Conservation (phyloP, 257 asterid genomes). For the Solanum bukasovii region DNA sequence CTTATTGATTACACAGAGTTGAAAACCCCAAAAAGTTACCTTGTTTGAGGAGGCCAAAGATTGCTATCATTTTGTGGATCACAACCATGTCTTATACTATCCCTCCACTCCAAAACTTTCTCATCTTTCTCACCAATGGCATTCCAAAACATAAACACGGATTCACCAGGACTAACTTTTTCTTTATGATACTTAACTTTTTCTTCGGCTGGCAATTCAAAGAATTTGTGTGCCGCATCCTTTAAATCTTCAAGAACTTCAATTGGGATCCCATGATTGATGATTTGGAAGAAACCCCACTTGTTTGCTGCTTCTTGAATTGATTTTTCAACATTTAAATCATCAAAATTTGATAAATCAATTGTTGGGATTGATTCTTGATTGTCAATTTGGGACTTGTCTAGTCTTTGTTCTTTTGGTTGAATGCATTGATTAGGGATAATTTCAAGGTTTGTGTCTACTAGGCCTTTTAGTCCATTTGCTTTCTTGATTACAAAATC, state of each 20-base stretch:
- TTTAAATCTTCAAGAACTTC: slow-evolving; percentile 31
- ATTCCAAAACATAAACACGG: slow-evolving; percentile 13
- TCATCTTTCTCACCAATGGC: slow-evolving; percentile 10
- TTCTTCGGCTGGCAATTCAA: slow-evolving; percentile 35
- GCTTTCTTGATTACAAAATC: slow-evolving; percentile 30
- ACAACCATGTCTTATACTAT: slow-evolving; percentile 27
- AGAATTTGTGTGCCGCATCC: slow-evolving; percentile 26
- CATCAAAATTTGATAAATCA: slow-evolving; percentile 32
- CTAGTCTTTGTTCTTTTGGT: slow-evolving; percentile 23
- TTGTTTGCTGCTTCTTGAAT: slow-evolving; percentile 39
- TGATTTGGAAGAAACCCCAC: slow-evolving; percentile 48
- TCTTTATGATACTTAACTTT: slow-evolving; percentile 35
- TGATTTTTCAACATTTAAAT: slow-evolving; percentile 4
- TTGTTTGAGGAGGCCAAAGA: slow-evolving; percentile 3
- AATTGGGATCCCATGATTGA: slow-evolving; percentile 40
- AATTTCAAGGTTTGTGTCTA: slow-evolving; percentile 11
- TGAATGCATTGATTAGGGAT: slow-evolving; percentile 29
- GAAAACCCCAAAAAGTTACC: background rate
- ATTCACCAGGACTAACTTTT: slow-evolving; percentile 13
- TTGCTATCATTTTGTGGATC: slow-evolving; percentile 2
- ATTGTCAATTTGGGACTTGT: background rate
- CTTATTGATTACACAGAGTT: fast-evolving
- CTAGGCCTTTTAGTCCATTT: slow-evolving; percentile 40
- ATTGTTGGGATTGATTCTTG: slow-evolving; percentile 34
- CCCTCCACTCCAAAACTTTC: slow-evolving; percentile 46